Percentiles rank a stretch among this genome's conserved stretches.
Evolutionary conservation across 148 eudicot genomes (phyloP).

Genomic region (Vaccinium corymbosum): DNA sequence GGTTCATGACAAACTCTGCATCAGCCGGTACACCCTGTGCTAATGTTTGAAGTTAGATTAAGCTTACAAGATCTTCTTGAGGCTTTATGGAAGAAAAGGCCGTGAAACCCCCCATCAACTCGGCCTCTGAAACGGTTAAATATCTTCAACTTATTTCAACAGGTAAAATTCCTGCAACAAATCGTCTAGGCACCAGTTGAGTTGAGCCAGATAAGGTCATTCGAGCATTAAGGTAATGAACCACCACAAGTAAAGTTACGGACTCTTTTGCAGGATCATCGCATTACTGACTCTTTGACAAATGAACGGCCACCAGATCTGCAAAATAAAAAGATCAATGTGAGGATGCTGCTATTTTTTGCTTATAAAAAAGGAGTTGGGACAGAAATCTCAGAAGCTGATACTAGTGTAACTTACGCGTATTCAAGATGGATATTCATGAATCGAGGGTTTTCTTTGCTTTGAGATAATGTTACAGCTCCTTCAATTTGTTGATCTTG

Average conservation of each 20-base stretch:
- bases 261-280: constrained; percentile 32
- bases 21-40: neutral
- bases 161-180: neutral
- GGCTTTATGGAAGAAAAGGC: neutral
- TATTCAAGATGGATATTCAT: constrained; percentile 84
- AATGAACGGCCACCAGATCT: constrained; percentile 83
- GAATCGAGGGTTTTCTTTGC: constrained; percentile 86
- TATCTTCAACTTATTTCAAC: neutral
- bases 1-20: neutral
- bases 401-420: constrained; percentile 41
- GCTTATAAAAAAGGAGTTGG: neutral
- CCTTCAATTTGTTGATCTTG: constrained; percentile 92
- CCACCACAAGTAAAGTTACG: neutral
- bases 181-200: neutral
- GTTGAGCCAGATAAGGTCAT: neutral
- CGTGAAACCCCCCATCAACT: neutral
- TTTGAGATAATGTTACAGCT: constrained; percentile 70
- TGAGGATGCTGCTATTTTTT: neutral
- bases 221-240: neutral
- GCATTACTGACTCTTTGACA: constrained; percentile 83
- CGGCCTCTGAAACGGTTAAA: neutral
- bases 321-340: constrained; percentile 27
- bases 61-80: neutral
- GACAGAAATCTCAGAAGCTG: neutral
- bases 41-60: neutral